Percentiles rank a stretch among this genome's conserved stretches.
Evolutionary conservation across 257 asterid species (phyloP).

Genomic region (Echites panduratus): DNA sequence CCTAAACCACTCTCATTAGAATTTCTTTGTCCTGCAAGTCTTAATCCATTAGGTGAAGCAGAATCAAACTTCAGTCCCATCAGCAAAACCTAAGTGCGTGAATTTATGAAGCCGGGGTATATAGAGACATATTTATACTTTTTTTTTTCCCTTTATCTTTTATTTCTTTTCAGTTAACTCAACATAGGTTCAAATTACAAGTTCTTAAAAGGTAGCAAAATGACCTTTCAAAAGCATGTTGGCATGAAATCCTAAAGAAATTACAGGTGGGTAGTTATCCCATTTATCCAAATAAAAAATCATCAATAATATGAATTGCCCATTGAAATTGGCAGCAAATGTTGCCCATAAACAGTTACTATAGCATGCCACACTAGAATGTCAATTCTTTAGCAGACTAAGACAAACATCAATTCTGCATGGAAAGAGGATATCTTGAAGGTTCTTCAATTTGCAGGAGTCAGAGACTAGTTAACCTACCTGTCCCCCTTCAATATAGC

Average conservation of each 20-base stretch:
- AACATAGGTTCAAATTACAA: not conserved
- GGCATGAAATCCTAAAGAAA: not conserved
- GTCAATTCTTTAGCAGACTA: not conserved
- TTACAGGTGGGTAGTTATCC: not conserved
- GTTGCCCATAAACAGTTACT: not conserved
- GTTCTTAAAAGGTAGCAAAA: not conserved
- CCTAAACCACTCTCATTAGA: too few species aligned
- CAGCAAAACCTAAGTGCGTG: not conserved
- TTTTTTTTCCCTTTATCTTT: not conserved
- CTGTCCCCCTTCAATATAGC: constrained; percentile 95
- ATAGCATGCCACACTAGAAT: not conserved
- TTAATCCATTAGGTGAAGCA: too few species aligned
- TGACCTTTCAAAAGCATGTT: not conserved
- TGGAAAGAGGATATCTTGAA: not conserved
- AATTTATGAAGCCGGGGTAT: not conserved
- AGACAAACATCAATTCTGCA: not conserved
- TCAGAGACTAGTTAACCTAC: constrained; percentile 26
- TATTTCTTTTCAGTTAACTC: not conserved
- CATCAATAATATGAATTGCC: not conserved
- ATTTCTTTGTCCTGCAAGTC: too few species aligned
- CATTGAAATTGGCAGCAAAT: not conserved
- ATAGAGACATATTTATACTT: too few species aligned
- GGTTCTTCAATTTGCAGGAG: not conserved
- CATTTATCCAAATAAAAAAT: not conserved
- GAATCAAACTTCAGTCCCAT: too few species aligned